Evolutionary conservation across 2,329 filamentous ascomycete species (phyloP), one percentile per base, ranked within the genome.

Genomic region (Elsinoe perseae): DNA sequence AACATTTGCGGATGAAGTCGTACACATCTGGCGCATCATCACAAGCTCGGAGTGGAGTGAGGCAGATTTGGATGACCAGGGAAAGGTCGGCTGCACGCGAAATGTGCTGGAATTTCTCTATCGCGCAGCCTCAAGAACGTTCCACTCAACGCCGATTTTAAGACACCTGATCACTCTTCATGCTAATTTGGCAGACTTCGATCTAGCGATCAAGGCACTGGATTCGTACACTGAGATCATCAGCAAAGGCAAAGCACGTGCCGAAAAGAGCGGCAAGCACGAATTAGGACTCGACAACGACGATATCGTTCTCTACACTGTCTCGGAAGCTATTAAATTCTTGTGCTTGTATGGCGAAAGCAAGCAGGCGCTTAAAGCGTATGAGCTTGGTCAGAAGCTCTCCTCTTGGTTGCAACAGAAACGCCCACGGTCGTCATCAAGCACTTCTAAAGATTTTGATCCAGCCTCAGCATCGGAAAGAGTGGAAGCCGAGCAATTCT

Each of bases 181-280:
- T 69, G 77, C 92, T 16, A 82, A 89, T 2, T 77, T 96, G 16
- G 89, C 90, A 7, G 92, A 98, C 63, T 97, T 96, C 62, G 89
- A 95, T 56, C 75, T 97, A 50, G 91, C 91, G 1, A 84, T 95
- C 69, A 90, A 90, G 66, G 88, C 93, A 0, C 88, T 96, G 60
- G 87, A 95, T 68, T 91, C 91, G 0, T 98, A 97, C 69, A 76
- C 95, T 34, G 88, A 95, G 56, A 87, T 98, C 61, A 82, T 95
- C 56, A 86, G 85, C 60, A 87, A 87, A 66, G 89, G 86, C 57
- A 95, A 92, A 71, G 87, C 89, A 18, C 81, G 91, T 38, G 83
- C 89, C 2, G 83, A 88, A 64, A 95, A 95, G 72, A 75, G 75
- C 21, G 78, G 88, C 2, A 81, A 89, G 62, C 67, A 72, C 5